Base-by-base conservation (phyloP, 2,329 filamentous ascomycete genomes). In the Escovopsis sp. region DNA sequence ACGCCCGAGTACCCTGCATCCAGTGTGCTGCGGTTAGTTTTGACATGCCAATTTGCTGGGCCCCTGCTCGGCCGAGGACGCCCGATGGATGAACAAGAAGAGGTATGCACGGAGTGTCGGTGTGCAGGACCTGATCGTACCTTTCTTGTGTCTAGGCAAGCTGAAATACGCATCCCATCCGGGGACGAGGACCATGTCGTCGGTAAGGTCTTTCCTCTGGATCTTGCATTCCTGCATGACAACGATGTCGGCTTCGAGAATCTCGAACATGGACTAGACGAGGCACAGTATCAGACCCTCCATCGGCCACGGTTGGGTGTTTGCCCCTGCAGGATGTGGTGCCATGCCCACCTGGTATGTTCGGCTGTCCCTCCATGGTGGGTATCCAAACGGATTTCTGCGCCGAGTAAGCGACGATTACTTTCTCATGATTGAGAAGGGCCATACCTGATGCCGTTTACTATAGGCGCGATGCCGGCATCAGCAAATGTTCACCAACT, bases 91-190 rank as follows among this genome's bases (percentile, higher is more conserved):
- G n/a, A n/a, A n/a, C n/a, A n/a, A n/a, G n/a, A n/a, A n/a, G n/a
- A n/a, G n/a, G n/a, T n/a, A n/a, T n/a, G n/a, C n/a, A n/a, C n/a
- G n/a, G n/a, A n/a, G n/a, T n/a, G n/a, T n/a, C n/a, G n/a, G n/a
- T n/a, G n/a, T n/a, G n/a, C n/a, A n/a, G n/a, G n/a, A n/a, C n/a
- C n/a, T n/a, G n/a, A n/a, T n/a, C n/a, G 19, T 60, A 79, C 85
- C 88, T 65, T 94, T 96, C 56, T 96, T 96, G 51, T 92, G 70
- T 52, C 79, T 85, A 0, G 90, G 90, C 17, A 98, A 65, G 53
- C 86, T 94, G 59, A 94, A 94, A 58, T 79, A 94, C 44, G 87
- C 87, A 53, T 98, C 90, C 88, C 88, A 98, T 11, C 90, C 90
- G 0, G 83, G 76, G 0, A 96, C 76, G 25, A 96, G 64, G 9